Base-by-base conservation (phyloP, 1,284 basidiomycete genomes). In the Leccinum holopus region DNA sequence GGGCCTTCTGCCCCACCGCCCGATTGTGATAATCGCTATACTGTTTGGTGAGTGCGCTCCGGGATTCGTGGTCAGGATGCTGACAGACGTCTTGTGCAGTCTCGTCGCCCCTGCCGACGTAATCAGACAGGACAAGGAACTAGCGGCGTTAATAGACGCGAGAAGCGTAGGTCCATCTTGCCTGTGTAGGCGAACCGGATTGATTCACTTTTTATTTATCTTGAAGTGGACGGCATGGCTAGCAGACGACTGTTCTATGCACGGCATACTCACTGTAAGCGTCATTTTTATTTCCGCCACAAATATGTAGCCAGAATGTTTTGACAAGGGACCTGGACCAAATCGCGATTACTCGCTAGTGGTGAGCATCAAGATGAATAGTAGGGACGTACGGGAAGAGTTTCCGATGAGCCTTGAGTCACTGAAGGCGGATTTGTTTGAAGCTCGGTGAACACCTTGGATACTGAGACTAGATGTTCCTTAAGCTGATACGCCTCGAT, bases 21-120 rank as follows among this genome's bases (percentile, higher is more conserved):
- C 72, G 76, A 57, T 79, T 77, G n/a, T 74, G 82, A 68, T 74
- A 82, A 71, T 74, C 80, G 62, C 69, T 75, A 69, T 73, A 82
- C 74, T 63, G 76, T 76, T 69, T 81, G 65, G 70, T 83, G 47
- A 57, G 76, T 79, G 35, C 12, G 35, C 16, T 33, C 30, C 1
- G 7, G 6, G 11, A 21, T 25, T 44, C 3, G 47, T 51, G 18
- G 6, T 21, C 51, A 18, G 4, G 7, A 10, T 5, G 2, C 25
- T 57, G 33, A 58, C 53, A n/a, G 12, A 10, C 2, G 33, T 35
- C 33, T 51, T 7, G 7, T 14, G 18, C 21, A 72, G 70, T 53
- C 53, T 79, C 55, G 70, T 72, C 9, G 66, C 79, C 12, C 77
- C 80, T 44, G 71, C 69, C 1, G 70, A 75, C 11, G 56, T 69